Conservation (phyloP, 192 early-diverging fungal species). For the Helicostylum pulchrum region DNA sequence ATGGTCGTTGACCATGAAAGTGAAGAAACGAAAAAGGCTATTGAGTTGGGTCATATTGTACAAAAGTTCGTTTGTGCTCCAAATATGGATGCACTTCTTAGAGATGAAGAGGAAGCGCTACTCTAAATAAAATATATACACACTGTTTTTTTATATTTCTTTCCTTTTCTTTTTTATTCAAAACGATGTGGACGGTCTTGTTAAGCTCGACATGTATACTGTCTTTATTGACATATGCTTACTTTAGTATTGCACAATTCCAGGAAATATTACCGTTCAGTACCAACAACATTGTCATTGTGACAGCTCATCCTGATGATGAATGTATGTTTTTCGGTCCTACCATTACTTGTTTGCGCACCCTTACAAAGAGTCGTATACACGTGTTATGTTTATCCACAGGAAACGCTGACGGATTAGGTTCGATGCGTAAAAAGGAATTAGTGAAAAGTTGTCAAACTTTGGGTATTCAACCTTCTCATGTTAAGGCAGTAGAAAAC, state of each 20-base stretch:
- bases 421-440: conserved; percentile 57
- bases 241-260: not conserved
- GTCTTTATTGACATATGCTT: conserved; percentile 4
- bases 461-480: conserved; percentile 50
- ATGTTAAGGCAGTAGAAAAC: conserved; percentile 54
- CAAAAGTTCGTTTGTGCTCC: conserved; percentile 60
- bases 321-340: conserved; percentile 98
- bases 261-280: not conserved
- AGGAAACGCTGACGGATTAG: conserved; percentile 77
- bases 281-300: conserved; percentile 48
- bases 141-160: not conserved
- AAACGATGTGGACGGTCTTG: not conserved
- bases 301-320: conserved; percentile 94
- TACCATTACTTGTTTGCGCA: conserved; percentile 53
- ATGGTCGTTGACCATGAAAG: conserved; percentile 55
- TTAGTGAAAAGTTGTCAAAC: conserved; percentile 55
- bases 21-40: conserved; percentile 36
- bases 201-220: not conserved
- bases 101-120: conserved; percentile 16
- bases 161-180: not conserved
- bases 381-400: conserved; percentile 81
- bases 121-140: conserved; percentile 8
- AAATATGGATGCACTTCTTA: conserved; percentile 47
- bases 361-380: conserved; percentile 40
- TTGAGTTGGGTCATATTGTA: conserved; percentile 56